phyloP scores from a whole-genome alignment of 371 early-diverging fungal genomes.

The Blakeslea trispora region DNA sequence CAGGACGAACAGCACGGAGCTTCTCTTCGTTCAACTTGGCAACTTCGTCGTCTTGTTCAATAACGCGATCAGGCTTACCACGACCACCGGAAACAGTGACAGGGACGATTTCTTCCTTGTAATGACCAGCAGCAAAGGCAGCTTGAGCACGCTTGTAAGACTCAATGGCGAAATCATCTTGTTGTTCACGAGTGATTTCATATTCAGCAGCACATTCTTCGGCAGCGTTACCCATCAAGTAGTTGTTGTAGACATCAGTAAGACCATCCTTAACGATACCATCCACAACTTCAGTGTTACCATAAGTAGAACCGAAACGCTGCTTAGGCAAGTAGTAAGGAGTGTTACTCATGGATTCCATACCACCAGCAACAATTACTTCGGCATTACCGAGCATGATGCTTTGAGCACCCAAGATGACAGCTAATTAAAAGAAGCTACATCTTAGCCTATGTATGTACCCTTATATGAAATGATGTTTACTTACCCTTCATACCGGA shows the following conservation, averaged over 20 bases:
- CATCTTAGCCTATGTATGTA: background rate
- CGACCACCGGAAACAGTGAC: conserved; percentile 82
- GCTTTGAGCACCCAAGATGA: conserved; percentile 82
- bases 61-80: conserved; percentile 82
- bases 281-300: conserved; percentile 82
- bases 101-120: conserved; percentile 88
- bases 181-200: conserved; percentile 76
- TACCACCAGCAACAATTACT: conserved; percentile 91
- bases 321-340: conserved; percentile 91
- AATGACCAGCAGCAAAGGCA: conserved; percentile 73
- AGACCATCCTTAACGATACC: conserved; percentile 93
- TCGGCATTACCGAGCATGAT: conserved; percentile 85
- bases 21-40: conserved; percentile 74
- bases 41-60: conserved; percentile 80
- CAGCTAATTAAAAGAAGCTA: conserved; percentile 53
- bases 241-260: conserved; percentile 85
- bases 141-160: conserved; percentile 89
- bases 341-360: conserved; percentile 97
- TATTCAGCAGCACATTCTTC: conserved; percentile 91
- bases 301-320: conserved; percentile 83
- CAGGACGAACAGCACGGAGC: conserved; percentile 86
- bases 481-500: conserved; percentile 88
- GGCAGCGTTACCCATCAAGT: conserved; percentile 93
- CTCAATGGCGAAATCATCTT: conserved; percentile 89
- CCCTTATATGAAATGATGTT: background rate